Base-by-base conservation (phyloP, 495 filamentous ascomycete species). In the Amniculicola lignicola region DNA sequence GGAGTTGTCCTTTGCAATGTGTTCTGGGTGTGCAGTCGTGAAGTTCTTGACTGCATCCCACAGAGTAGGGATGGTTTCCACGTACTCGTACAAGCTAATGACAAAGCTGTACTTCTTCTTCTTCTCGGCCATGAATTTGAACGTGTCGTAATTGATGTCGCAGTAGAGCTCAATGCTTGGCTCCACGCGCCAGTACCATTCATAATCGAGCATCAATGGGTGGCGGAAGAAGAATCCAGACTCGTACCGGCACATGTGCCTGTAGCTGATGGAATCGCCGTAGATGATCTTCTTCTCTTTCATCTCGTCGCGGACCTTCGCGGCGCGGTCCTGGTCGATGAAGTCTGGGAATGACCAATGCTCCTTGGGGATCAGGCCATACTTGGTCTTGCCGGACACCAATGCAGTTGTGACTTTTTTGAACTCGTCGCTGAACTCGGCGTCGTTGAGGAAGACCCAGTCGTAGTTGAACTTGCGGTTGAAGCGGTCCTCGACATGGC, bases 401-500 rank as follows among this genome's bases (percentile, higher is more conserved):
- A 98, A 77, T 3, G 88, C 81, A 10, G 82, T 83, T 14, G 93
- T 98, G 51, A 98, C 79, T 65, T 87, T 90, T 72, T 89, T 97
- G 75, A 98, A 98, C 10, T 82, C 80, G 0, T 88, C 85, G 62
- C 95, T 87, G 63, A 98, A 98, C 1, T 89, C 86, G 67, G 89
- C 80, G 68, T 98, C 93, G 70, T 98, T 98, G 59, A 98, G 71
- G 75, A 98, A 98, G 23, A 98, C 94, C 93, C 93, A 98, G 67
- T 97, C 93, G 70, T 98, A 98, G 75, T 96, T 85, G 71, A 86
- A 97, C 44, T 90, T 85, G 61, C 83, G 81, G 72, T 98, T 98
- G 82, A 98, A 97, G 59, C 93, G 86, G 68, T 98, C 93, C 73
- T 98, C 93, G 28, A 98, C 83, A 59, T 92, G 85, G 19, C 93